These are phyloP conservation scores for Flaveria sonorensis DNA, from an alignment of 129 eudicot genomes.

Conservation along the genomic window DNA sequence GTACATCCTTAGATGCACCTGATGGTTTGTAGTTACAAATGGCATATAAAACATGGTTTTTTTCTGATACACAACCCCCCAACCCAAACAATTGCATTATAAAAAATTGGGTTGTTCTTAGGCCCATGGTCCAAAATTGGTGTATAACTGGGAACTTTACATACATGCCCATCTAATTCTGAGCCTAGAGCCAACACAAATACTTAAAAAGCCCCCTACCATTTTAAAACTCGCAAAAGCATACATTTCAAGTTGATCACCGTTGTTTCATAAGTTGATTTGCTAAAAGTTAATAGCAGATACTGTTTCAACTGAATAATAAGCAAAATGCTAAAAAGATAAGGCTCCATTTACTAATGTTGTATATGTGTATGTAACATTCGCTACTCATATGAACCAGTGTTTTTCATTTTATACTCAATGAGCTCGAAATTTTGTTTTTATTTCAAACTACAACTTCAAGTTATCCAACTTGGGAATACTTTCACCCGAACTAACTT, in stretches of 20 bases:
- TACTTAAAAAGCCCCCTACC: conserved; percentile 26
- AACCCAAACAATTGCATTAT: conserved; percentile 20
- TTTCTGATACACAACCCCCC: too few relatives aligned
- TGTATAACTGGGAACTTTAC: conserved; percentile 25
- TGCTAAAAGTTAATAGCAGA: conserved; percentile 8
- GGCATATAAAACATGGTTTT: conserved; percentile 18
- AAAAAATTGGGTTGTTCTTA: conserved; percentile 30
- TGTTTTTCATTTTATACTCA: neutral
- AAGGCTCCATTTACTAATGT: neutral
- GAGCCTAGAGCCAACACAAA: conserved; percentile 27
- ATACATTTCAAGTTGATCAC: conserved; percentile 24
- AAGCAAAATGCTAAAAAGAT: neutral
- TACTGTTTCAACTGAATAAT: conserved; percentile 7
- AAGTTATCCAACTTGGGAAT: too few relatives aligned
- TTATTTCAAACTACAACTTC: too few relatives aligned
- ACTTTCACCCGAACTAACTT: too few relatives aligned
- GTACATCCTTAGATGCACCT: neutral
- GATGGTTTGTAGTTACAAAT: neutral
- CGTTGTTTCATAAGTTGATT: conserved; percentile 25
- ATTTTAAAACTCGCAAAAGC: conserved; percentile 13
- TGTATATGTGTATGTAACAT: too few relatives aligned
- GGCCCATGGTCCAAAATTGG: conserved; percentile 24
- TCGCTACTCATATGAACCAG: too few relatives aligned
- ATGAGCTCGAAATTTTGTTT: too few relatives aligned
- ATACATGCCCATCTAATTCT: conserved; percentile 26